Conservation (phyloP, 192 early-diverging fungal genomes). For the Coemansia guatemalensis region DNA sequence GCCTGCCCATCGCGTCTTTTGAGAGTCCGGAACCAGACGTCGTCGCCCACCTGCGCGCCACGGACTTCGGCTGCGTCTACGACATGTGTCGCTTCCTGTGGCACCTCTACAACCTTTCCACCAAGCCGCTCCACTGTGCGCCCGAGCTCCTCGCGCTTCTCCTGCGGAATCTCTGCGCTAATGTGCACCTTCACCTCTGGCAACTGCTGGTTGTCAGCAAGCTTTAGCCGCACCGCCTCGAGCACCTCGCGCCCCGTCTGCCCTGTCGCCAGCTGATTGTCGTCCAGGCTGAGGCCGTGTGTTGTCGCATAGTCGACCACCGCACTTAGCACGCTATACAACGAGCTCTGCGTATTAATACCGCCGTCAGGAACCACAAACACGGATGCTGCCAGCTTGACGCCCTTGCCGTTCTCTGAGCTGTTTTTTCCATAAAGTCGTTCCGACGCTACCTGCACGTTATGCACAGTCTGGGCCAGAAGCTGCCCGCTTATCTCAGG, state of each 20-base stretch:
- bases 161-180: conserved; percentile 17
- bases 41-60: conserved; percentile 13
- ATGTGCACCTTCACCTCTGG: conserved; percentile 31
- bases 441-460: conserved; percentile 44
- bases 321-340: conserved; percentile 42
- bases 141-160: conserved; percentile 15
- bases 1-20: conserved; percentile 54
- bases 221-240: conserved; percentile 37
- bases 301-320: conserved; percentile 28
- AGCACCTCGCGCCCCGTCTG: conserved; percentile 18
- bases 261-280: conserved; percentile 12
- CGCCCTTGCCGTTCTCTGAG: conserved; percentile 3
- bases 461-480: conserved; percentile 30
- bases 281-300: conserved; percentile 17
- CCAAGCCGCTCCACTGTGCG: conserved; percentile 17
- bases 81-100: conserved; percentile 33
- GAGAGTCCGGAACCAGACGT: conserved; percentile 54
- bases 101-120: conserved; percentile 22
- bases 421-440: conserved; percentile 19
- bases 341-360: conserved; percentile 27
- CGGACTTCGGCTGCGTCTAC: conserved; percentile 23
- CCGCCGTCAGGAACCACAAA: conserved; percentile 30
- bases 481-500: conserved; percentile 30
- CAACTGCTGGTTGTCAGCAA: conserved; percentile 38
- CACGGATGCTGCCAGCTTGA: conserved; percentile 31